Conservation (phyloP, 495 filamentous ascomycete genomes). For the Aspergillus haitiensis region DNA sequence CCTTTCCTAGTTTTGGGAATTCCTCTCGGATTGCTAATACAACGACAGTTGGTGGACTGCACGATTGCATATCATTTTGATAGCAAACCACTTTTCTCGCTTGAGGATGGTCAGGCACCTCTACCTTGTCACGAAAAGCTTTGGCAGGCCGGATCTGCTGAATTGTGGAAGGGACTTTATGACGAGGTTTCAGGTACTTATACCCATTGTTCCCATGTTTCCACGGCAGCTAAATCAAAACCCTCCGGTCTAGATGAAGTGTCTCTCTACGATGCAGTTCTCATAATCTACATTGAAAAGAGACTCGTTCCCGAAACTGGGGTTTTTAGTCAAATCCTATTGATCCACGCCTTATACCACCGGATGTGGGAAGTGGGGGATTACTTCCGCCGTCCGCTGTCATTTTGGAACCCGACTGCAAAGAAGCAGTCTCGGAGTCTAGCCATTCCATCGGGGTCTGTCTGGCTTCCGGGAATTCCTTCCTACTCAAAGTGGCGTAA, state of each 20-base stretch:
- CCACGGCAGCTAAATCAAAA: slow-evolving; percentile 11
- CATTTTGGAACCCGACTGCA: slow-evolving; percentile 51
- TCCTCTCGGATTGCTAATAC: background rate
- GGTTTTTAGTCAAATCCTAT: slow-evolving; percentile 50
- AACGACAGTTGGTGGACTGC: slow-evolving; percentile 44
- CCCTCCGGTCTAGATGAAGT: slow-evolving; percentile 28
- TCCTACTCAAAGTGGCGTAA: slow-evolving; percentile 57
- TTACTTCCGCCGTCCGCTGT: slow-evolving; percentile 48
- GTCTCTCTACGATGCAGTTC: slow-evolving; percentile 46
- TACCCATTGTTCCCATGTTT: background rate
- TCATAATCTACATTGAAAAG: slow-evolving; percentile 54
- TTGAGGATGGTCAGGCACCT: slow-evolving; percentile 45
- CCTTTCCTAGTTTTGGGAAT: slow-evolving; percentile 9
- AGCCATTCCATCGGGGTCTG: slow-evolving; percentile 38
- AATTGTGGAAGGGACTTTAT: slow-evolving; percentile 40
- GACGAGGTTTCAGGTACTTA: slow-evolving; percentile 29
- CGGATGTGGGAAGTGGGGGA: slow-evolving; percentile 53
- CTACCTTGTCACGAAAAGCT: slow-evolving; percentile 49
- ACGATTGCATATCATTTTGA: slow-evolving; percentile 48
- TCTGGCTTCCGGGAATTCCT: slow-evolving; percentile 54
- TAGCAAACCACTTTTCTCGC: slow-evolving; percentile 34
- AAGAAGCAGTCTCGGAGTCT: slow-evolving; percentile 42
- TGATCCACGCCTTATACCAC: slow-evolving; percentile 52
- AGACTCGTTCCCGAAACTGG: slow-evolving; percentile 40
- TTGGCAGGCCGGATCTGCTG: slow-evolving; percentile 44